Conservation (phyloP, 2,329 filamentous ascomycete species). For the Trichocomaceae sp. region DNA sequence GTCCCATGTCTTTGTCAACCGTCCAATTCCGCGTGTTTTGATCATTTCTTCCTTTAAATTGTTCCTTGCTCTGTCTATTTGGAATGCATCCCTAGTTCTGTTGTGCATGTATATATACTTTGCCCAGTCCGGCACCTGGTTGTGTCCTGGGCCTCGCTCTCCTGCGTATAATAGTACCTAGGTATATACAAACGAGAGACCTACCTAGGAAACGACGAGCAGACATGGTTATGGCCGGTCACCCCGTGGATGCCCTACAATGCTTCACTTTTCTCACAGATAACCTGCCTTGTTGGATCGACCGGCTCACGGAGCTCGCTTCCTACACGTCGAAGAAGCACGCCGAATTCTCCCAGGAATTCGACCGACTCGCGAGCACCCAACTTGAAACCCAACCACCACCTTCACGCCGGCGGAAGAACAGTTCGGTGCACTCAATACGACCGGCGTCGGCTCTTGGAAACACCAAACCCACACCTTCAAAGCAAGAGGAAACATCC, state of each 20-base stretch:
- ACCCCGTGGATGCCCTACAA: conserved; percentile 34
- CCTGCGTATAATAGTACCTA: too few relatives aligned
- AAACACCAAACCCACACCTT: neutral
- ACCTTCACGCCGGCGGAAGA: conserved; percentile 30
- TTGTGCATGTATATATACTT: neutral
- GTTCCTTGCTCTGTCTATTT: neutral
- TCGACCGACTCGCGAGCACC: conserved; percentile 26
- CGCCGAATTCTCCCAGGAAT: conserved; percentile 39
- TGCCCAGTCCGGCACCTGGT: conserved; percentile 2
- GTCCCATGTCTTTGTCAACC: neutral
- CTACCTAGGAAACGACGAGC: too few relatives aligned
- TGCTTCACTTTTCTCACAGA: conserved; percentile 41
- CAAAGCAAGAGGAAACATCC: conserved; percentile 15
- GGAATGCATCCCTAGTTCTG: neutral
- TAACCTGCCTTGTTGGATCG: conserved; percentile 41
- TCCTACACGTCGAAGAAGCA: conserved; percentile 35
- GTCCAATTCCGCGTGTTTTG: neutral
- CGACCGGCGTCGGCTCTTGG: conserved; percentile 13
- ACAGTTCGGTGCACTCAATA: conserved; percentile 40
- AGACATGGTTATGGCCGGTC: neutral
- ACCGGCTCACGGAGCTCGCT: conserved; percentile 37
- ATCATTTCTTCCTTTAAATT: neutral
- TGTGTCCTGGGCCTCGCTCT: conserved; percentile 9
- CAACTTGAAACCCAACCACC: neutral
- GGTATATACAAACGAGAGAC: too few relatives aligned